A percentile compares a stretch with the other conserved stretches of the same genome.
Conservation (phyloP, 1,139 yeast genomes). For the Sugiyamaella pinicola region DNA sequence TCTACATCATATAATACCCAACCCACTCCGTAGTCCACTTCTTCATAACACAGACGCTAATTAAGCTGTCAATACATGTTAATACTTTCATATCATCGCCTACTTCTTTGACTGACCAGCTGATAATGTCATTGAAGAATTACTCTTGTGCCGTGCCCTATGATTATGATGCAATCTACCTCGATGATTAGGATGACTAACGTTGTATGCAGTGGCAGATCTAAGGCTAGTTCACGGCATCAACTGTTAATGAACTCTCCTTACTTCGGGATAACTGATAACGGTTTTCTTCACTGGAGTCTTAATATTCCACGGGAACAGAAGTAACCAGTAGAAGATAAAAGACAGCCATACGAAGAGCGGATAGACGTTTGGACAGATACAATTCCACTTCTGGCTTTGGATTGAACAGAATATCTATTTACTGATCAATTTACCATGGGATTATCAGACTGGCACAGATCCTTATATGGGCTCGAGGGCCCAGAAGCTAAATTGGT, state of each 20-base stretch:
- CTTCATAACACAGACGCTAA: not conserved
- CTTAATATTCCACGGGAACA: not conserved
- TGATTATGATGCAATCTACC: not conserved
- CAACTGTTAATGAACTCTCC: no score
- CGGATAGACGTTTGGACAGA: not conserved
- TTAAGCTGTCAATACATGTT: no score
- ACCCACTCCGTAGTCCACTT: not conserved
- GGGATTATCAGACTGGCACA: constrained; percentile 3
- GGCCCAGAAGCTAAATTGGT: constrained; percentile 22
- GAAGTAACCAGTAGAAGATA: no score
- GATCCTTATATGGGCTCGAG: constrained; percentile 11
- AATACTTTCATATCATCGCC: not conserved
- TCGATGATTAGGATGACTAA: constrained; percentile 3
- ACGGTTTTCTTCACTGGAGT: no score
- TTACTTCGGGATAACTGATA: no score
- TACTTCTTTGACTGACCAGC: not conserved
- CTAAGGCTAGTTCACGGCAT: not conserved
- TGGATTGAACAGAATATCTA: not conserved
- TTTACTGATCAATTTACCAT: not conserved
- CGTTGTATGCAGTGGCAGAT: not conserved
- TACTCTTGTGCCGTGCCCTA: not conserved
- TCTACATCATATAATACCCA: not conserved
- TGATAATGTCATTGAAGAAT: no score
- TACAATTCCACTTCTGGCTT: no score
- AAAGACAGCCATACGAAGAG: no score